phyloP scores from a whole-genome alignment of 768 basidiomycete species.

The Tricholoma matsutake region DNA sequence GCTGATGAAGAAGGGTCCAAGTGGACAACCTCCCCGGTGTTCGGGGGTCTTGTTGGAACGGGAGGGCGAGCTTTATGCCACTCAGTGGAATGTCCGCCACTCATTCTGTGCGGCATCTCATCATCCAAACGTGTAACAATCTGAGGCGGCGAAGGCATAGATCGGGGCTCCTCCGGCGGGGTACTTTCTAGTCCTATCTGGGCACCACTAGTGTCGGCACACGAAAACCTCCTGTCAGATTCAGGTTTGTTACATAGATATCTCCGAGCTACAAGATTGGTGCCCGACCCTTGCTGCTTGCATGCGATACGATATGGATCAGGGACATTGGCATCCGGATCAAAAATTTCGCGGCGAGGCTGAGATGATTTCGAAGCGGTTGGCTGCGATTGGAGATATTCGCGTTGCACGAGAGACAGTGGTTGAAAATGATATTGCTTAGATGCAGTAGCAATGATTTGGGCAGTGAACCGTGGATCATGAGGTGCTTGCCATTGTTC shows the following conservation, averaged over 20 bases:
- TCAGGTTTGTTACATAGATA: constrained; percentile 9
- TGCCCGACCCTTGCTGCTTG: constrained; percentile 11
- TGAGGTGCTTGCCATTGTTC: not conserved
- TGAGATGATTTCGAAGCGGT: not conserved
- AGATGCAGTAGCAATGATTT: not conserved
- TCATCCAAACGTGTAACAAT: not conserved
- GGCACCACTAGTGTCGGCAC: not conserved
- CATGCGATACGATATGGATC: not conserved
- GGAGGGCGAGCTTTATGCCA: not conserved
- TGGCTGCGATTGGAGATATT: not conserved
- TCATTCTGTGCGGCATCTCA: not conserved
- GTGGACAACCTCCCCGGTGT: not conserved
- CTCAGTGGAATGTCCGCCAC: not conserved
- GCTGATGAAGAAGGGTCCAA: not conserved
- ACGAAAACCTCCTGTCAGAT: constrained; percentile 3
- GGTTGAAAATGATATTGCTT: not conserved
- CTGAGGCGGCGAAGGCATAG: not conserved
- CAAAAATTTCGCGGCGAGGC: not conserved
- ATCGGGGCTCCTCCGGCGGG: not conserved
- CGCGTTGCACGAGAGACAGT: not conserved
- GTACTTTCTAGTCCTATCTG: constrained; percentile 1
- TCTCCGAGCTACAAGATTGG: constrained; percentile 10
- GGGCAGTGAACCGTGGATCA: not conserved
- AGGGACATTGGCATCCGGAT: not conserved
- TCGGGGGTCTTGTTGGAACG: not conserved